Base-by-base conservation (phyloP, 2,329 filamentous ascomycete genomes). In the Fusarium annulatum region DNA sequence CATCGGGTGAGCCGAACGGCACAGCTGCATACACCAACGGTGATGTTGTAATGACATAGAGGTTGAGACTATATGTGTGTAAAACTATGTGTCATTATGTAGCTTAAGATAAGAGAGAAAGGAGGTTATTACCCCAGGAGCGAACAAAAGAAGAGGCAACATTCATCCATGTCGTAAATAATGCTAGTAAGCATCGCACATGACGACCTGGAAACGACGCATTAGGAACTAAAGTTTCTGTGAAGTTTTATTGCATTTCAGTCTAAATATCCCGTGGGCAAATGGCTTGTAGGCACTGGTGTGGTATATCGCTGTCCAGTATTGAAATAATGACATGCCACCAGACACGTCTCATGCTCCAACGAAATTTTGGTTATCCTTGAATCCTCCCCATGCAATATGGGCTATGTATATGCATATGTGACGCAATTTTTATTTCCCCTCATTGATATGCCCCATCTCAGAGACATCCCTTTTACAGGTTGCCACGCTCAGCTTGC, bases 401-500 rank as follows among this genome's bases (percentile, higher is more conserved):
- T 42, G 64, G 38, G 38, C 52, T 46, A 30, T 42, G 26, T 23
- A 28, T 53, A n/a, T 43, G 45, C 41, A 63, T 34, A 41, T n/a
- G 12, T 16, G 30, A 30, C 26, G 48, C 41, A 66, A 33, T 26
- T n/a, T 38, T 49, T 15, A 21, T 33, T 42, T 49, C 30, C 36
- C 21, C 18, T 11, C 46, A 34, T 33, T 56, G n/a, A 38, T 65
- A 30, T 58, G 33, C 51, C 33, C 26, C 41, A 36, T 42, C 23
- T 34, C 41, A 53, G 42, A 19, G 55, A 41, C 60, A 26, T n/a
- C 16, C 33, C 43, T 8, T 48, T 83, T 83, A 94, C 83, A 97
- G 81, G 80, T 97, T 98, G 3, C 96, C 95, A 63, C 95, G 87
- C 82, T 93, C 87, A 51, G 91, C 94, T 86, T 98, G 96, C 83